Conservation (phyloP, 495 filamentous ascomycete species). For the Alectoria sarmentosa region DNA sequence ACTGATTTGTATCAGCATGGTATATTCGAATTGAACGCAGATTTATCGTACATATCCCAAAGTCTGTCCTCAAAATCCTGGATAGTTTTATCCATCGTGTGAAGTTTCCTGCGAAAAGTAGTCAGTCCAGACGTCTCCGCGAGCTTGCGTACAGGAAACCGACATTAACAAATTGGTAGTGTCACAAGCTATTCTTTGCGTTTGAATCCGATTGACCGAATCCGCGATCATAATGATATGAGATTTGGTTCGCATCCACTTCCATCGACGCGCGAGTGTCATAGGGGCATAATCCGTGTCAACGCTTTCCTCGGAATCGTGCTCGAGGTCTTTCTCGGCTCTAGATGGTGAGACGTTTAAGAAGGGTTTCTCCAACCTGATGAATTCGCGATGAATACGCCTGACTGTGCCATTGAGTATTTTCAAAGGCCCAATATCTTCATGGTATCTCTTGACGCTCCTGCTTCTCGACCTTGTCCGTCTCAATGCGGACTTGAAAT, state of each 20-base stretch:
- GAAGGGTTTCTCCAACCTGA: conserved; percentile 23
- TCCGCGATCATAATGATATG: conserved; percentile 24
- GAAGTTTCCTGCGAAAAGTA: conserved; percentile 15
- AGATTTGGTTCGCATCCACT: conserved; percentile 24
- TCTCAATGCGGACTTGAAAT: conserved; percentile 25
- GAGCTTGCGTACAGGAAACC: neutral
- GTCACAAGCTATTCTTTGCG: conserved; percentile 25
- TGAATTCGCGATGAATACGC: conserved; percentile 18
- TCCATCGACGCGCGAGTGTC: conserved; percentile 20
- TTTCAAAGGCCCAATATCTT: conserved; percentile 20
- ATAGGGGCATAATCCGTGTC: conserved; percentile 21
- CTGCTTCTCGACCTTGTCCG: conserved; percentile 21
- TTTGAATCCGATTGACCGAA: conserved; percentile 26
- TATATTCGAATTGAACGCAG: neutral
- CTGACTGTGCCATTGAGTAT: conserved; percentile 22
- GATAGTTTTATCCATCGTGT: conserved; percentile 22
- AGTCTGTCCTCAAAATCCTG: conserved; percentile 27
- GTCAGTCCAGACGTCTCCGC: neutral
- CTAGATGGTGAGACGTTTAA: conserved; percentile 12
- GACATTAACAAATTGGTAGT: conserved; percentile 21
- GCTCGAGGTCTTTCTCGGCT: conserved; percentile 23
- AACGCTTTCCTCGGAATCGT: conserved; percentile 12
- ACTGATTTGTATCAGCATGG: neutral
- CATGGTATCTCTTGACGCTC: conserved; percentile 16
- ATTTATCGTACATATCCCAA: conserved; percentile 13